phyloP scores from a whole-genome alignment of 2,329 filamentous ascomycete species.

The Nemania bipapillata region DNA sequence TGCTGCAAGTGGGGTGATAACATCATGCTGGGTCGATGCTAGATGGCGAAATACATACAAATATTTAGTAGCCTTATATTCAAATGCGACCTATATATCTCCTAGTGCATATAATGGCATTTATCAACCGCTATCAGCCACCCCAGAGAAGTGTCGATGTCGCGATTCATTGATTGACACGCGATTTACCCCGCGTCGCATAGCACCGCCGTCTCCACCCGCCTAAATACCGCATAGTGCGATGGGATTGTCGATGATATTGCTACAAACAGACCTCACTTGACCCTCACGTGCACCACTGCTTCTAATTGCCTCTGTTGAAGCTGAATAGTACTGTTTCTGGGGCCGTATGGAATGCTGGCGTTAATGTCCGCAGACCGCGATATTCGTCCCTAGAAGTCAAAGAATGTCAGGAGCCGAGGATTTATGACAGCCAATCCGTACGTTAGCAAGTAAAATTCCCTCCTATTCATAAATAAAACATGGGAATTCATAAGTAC shows the following conservation, averaged over 20 bases:
- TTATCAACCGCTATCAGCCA: neutral
- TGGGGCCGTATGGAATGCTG: neutral
- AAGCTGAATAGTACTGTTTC: neutral
- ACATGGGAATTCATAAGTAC: too few relatives aligned
- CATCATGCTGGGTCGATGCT: neutral
- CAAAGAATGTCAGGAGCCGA: neutral
- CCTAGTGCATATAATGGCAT: neutral
- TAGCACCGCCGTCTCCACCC: slow-evolving; percentile 9
- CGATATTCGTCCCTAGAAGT: neutral
- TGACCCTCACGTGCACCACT: slow-evolving; percentile 10
- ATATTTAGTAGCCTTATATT: neutral
- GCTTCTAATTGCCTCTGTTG: slow-evolving; percentile 20
- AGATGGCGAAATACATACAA: neutral
- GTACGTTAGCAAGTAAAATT: too few relatives aligned
- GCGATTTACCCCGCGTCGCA: slow-evolving; percentile 20
- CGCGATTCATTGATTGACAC: slow-evolving; percentile 10
- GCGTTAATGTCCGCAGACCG: neutral
- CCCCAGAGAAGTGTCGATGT: slow-evolving; percentile 7
- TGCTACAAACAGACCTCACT: slow-evolving; percentile 11
- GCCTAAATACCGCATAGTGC: slow-evolving; percentile 13
- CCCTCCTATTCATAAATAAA: too few relatives aligned
- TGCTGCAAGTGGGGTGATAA: neutral
- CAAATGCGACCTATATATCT: neutral
- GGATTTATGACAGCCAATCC: too few relatives aligned
- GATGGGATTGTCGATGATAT: slow-evolving; percentile 8